Evolutionary conservation across 495 filamentous ascomycete species (phyloP).

Genomic region (Aeminium ludgeri): DNA sequence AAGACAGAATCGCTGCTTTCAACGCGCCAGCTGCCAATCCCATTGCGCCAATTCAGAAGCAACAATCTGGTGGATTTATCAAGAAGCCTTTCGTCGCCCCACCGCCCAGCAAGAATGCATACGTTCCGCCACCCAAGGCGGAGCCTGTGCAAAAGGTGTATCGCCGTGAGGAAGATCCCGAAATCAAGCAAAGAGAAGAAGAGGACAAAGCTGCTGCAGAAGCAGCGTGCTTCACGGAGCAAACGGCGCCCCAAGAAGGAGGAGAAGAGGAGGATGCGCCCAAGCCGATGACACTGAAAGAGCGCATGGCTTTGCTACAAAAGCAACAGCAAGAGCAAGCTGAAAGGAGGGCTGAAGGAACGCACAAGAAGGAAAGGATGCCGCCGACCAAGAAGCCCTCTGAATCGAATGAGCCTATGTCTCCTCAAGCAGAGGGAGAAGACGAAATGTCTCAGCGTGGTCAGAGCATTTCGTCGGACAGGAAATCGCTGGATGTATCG

Average conservation of each 20-base stretch:
- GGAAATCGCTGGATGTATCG: conserved; percentile 28
- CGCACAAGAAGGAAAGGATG: conserved; percentile 67
- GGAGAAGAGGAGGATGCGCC: conserved; percentile 50
- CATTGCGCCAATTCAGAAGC: conserved; percentile 64
- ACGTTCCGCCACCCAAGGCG: conserved; percentile 51
- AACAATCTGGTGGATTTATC: conserved; percentile 52
- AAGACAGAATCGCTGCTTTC: conserved; percentile 89
- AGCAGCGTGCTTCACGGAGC: conserved; percentile 38
- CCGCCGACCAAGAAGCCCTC: conserved; percentile 58
- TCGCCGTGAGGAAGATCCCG: conserved; percentile 75
- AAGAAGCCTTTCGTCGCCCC: conserved; percentile 98
- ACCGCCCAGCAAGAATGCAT: conserved; percentile 85
- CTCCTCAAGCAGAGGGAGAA: conserved; percentile 17
- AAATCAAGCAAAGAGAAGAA: conserved; percentile 45
- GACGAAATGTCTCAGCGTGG: conserved; percentile 15
- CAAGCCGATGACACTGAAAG: conserved; percentile 82
- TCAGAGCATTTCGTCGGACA: conserved; percentile 12
- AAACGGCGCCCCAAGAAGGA: conserved; percentile 33
- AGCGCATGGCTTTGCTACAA: conserved; percentile 81
- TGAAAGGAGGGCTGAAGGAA: conserved; percentile 57
- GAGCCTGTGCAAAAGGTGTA: conserved; percentile 58
- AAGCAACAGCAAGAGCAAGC: conserved; percentile 85
- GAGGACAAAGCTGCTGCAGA: conserved; percentile 39
- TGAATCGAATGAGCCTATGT: conserved; percentile 28
- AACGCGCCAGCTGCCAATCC: conserved; percentile 80